Evolutionary conservation across 257 asterid genomes (phyloP).

Genomic region (Solanum chilense): DNA sequence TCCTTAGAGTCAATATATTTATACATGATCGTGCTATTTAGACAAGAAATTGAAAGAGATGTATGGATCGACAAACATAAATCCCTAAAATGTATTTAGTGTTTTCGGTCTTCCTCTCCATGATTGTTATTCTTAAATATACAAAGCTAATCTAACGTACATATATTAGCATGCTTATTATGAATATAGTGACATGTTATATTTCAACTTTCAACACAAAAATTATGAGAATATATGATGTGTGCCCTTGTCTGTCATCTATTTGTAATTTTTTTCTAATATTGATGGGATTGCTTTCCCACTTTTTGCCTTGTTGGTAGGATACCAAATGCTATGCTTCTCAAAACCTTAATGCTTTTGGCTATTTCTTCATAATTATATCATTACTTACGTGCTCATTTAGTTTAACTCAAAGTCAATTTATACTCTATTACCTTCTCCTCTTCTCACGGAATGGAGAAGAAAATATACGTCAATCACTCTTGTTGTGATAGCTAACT

Average conservation of each 20-base stretch:
- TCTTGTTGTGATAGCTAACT: not conserved
- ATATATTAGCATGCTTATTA: not conserved
- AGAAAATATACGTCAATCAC: not conserved
- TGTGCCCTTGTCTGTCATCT: not conserved
- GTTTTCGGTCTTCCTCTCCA: not conserved
- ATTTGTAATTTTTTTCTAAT: not conserved
- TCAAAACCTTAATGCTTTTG: not conserved
- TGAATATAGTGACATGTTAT: not conserved
- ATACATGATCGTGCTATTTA: not conserved
- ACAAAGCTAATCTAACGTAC: not conserved
- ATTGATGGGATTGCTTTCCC: not conserved
- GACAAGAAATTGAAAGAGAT: not conserved
- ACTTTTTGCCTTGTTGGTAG: not conserved
- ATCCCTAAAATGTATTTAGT: not conserved
- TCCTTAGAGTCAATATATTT: not conserved
- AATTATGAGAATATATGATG: not conserved
- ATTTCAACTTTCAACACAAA: not conserved
- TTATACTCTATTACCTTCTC: not conserved
- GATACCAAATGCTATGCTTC: not conserved
- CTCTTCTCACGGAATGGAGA: not conserved
- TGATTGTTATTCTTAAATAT: not conserved
- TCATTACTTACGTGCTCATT: not conserved
- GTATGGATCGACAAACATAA: not conserved
- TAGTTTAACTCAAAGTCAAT: not conserved
- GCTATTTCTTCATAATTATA: not conserved